A percentile compares a stretch with the other conserved stretches of the same genome.
Evolutionary conservation across 345 rosid species (phyloP).

Genomic region (Ceriops decandra): DNA sequence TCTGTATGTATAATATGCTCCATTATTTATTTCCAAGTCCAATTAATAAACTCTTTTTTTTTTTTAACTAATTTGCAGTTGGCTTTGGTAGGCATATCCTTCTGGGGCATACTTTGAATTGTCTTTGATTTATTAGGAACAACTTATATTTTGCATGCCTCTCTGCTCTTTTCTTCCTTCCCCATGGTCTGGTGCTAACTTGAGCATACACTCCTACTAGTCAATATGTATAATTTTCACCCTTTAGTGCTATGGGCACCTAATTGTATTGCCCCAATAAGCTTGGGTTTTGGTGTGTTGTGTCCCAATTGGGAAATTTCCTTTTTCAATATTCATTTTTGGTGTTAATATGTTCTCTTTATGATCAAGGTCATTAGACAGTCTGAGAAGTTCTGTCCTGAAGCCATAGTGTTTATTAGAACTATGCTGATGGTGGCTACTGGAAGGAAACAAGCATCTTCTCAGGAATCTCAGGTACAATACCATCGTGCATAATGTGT

Average conservation of each 20-base stretch:
- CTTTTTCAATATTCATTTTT: not conserved
- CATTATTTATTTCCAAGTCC: not conserved
- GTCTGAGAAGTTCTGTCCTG: conserved; percentile 81
- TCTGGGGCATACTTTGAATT: no score
- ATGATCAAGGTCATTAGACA: conserved; percentile 55
- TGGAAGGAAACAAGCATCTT: conserved; percentile 38
- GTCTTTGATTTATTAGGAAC: no score
- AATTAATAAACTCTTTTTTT: not conserved
- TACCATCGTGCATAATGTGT: not conserved
- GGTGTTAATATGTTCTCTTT: conserved; percentile 5
- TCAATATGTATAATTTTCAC: no score
- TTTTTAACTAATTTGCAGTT: conserved; percentile 2
- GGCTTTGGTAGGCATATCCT: not conserved
- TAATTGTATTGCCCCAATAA: no score
- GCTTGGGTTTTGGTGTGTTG: no score
- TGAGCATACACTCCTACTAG: no score
- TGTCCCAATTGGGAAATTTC: not conserved
- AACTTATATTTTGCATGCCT: no score
- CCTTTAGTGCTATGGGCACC: no score
- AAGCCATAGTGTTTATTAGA: conserved; percentile 66
- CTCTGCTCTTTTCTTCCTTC: no score
- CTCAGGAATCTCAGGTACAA: conserved; percentile 60
- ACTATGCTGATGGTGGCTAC: conserved; percentile 58
- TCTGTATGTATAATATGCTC: conserved; percentile 42
- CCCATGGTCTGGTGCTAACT: no score